Evolutionary conservation across 352 stramenopile genomes (phyloP).

Genomic region (Saprolegnia diclina): DNA sequence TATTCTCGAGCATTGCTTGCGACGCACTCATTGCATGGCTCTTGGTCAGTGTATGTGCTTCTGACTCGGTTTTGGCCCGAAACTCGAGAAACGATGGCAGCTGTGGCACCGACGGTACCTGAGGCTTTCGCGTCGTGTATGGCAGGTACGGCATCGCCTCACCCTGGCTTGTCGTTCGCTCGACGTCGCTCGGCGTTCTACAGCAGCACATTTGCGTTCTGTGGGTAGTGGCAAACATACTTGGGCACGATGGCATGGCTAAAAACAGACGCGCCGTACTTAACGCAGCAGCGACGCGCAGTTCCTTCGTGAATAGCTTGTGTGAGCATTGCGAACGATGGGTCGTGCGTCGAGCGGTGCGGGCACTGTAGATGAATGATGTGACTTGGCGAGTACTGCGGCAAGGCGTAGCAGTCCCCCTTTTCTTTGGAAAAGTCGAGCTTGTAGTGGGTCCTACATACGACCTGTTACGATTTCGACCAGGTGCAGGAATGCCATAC

Average conservation of each 20-base stretch:
- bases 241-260: conserved; percentile 36
- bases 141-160: conserved; percentile 41
- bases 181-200: conserved; percentile 24
- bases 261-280: conserved; percentile 36
- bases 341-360: conserved; percentile 30
- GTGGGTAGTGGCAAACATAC: conserved; percentile 17
- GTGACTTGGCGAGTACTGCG: conserved; percentile 14
- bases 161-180: conserved; percentile 11
- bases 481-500: neutral
- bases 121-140: conserved; percentile 55
- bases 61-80: conserved; percentile 37
- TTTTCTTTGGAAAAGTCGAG: neutral
- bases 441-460: conserved; percentile 41
- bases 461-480: conserved; percentile 32
- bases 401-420: neutral
- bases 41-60: conserved; percentile 32
- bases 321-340: conserved; percentile 46
- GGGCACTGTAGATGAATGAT: conserved; percentile 28
- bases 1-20: conserved; percentile 25
- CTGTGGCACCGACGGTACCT: conserved; percentile 38
- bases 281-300: conserved; percentile 35
- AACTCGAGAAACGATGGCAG: conserved; percentile 49
- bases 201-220: neutral
- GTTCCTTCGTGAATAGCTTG: conserved; percentile 49
- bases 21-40: conserved; percentile 30